These are phyloP conservation scores for Rhynchospora tenuis DNA, from an alignment of 176 grass and related monocot genomes.

Conservation along the genomic window DNA sequence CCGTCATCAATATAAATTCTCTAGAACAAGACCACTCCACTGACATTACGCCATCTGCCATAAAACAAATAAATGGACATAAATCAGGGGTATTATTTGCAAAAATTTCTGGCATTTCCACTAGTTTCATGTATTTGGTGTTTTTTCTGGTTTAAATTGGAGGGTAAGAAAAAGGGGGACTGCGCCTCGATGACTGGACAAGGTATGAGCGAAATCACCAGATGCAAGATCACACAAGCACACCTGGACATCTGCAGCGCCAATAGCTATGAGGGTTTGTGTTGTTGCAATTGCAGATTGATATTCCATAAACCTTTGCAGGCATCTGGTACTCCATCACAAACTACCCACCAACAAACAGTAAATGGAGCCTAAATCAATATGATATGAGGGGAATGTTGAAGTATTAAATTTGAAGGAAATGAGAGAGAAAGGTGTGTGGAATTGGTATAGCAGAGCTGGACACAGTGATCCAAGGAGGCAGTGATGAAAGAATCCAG, in stretches of 20 bases:
- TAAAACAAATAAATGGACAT: constrained; percentile 5
- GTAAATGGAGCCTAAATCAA: too few relatives aligned
- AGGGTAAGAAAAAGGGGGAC: constrained; percentile 15
- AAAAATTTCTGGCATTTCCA: too few relatives aligned
- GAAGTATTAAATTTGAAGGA: background rate
- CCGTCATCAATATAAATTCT: constrained; percentile 80
- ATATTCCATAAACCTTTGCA: constrained; percentile 61
- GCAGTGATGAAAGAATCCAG: constrained; percentile 78
- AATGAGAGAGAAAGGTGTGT: constrained; percentile 19
- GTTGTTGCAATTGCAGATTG: constrained; percentile 67
- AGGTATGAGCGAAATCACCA: constrained; percentile 91
- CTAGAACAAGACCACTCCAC: constrained; percentile 88
- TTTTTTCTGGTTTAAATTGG: background rate
- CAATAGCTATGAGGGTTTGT: constrained; percentile 79
- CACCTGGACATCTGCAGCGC: constrained; percentile 80
- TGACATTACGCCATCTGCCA: constrained; percentile 89
- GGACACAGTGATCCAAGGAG: constrained; percentile 77
- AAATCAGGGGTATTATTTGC: background rate
- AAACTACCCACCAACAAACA: constrained; percentile 24
- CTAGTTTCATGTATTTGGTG: too few relatives aligned
- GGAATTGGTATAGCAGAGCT: constrained; percentile 94
- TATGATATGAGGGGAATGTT: background rate
- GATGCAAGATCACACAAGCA: constrained; percentile 85
- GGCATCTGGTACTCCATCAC: constrained; percentile 99
- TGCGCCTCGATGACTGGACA: constrained; percentile 86